Evolutionary conservation across 1,284 basidiomycete genomes (phyloP), one percentile per base, ranked within the genome.

Genomic region (Lentinus polychrous): DNA sequence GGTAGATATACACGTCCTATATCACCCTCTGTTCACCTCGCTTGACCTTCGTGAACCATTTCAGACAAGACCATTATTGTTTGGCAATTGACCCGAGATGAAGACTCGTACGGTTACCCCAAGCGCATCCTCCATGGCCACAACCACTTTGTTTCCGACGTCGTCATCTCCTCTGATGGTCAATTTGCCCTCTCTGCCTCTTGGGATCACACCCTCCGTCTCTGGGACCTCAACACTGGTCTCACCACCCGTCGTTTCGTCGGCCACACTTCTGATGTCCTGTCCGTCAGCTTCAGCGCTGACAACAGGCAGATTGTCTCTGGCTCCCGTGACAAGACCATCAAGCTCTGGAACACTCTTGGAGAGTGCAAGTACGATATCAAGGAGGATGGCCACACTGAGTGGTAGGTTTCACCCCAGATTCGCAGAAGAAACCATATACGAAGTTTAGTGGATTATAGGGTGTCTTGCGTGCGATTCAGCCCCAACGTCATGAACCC

Each of bases 341-440:
- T 99, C 81, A 99, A 99, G 74, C 90, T 99, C 65, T 99, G 96
- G 96, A 99, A 99, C 79, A 99, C 96, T 56, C 86, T 99, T 57
- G 96, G 96, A 67, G 96, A 99, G 75, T 99, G 96, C 82, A 99
- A 99, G 74, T 99, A 94, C 72, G 92, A 98, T 73, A 99, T 99
- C 74, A 92, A 93, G 75, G 95, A 99, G 62, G 96, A 99, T 62
- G 94, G 95, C 58, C 96, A 97, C 77, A 75, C 83, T 50, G 94
- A 95, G 74, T 97, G 94, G 94, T 91, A 62, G 52, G 78, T 66
- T 7, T 18, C 42, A 24, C 10, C 36, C 44, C 11, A 14, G 15
- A 5, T 11, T 34, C 22, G 15, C 8, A n/a, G 46, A 10, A 49
- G 42, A 55, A 38, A 24, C 45, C 42, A 8, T 41, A 15, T 34